Base-by-base conservation (phyloP, 2,329 filamentous ascomycete genomes). In the Cladosporium oxysporum region DNA sequence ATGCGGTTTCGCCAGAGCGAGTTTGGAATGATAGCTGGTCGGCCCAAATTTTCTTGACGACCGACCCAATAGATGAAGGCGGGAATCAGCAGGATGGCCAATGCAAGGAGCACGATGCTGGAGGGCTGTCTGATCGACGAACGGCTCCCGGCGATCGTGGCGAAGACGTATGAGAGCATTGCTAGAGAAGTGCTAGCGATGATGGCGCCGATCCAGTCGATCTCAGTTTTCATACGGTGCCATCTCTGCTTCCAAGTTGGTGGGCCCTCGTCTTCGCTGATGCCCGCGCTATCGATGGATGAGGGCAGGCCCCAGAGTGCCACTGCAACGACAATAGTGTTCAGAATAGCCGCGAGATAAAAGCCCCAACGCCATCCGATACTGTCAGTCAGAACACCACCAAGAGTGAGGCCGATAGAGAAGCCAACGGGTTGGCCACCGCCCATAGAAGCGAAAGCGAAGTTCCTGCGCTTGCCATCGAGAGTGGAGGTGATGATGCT, bases 21-120 rank as follows among this genome's bases (percentile, higher is more conserved):
- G 72, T 89, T 89, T 0, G 87, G 87, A 21, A 90, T 88, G 10
- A 90, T 74, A 0, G 86, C 86, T 6, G 85, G 83, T 1, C 77
- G 78, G 11, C 78, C 77, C 0, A 74, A 71, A 7, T 75, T 77
- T 57, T 83, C 82, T 60, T 83, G 84, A 2, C 79, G 77, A 14
- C 80, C 79, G 61, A 87, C 81, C 87, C 87, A 89, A 14, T 76
- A 73, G 55, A 84, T 75, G 71, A 89, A 90, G 0, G 75, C 72
- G 0, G 83, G 82, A 2, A 87, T 74, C 1, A 82, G 69, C 3
- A 77, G 68, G 2, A 81, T 66, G 2, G 81, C 79, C 3, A 84
- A 61, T 1, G 76, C 75, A 0, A 89, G 73, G 1, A 86, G 71
- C 0, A 78, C 77, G 53, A 74, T 72, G 35, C 66, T 73, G 2